Percentiles rank a stretch among this genome's conserved stretches.
These are phyloP conservation scores for Penicillium verhagenii DNA, from an alignment of 495 filamentous ascomycete genomes.

Conservation along the genomic window DNA sequence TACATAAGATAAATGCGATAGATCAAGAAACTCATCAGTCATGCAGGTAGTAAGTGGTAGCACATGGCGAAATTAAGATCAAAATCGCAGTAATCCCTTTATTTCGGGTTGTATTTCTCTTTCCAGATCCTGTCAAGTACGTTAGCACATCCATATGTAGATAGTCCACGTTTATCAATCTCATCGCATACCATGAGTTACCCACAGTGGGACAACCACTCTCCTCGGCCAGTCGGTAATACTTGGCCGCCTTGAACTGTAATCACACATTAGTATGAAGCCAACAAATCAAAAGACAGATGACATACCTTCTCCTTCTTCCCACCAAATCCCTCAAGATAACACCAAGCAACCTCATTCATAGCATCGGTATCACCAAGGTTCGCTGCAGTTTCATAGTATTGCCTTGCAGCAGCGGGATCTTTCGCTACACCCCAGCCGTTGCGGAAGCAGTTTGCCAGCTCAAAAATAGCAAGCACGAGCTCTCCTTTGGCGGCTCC, in stretches of 20 bases:
- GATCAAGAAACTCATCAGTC: background rate
- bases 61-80: background rate
- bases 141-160: slow-evolving; percentile 23
- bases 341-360: slow-evolving; percentile 97
- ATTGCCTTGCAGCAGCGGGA: slow-evolving; percentile 82
- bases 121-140: slow-evolving; percentile 83
- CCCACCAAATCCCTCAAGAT: slow-evolving; percentile 88
- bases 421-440: slow-evolving; percentile 94
- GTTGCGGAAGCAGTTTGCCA: slow-evolving; percentile 91
- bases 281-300: background rate
- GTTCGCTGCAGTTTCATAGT: slow-evolving; percentile 96
- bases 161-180: no score
- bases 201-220: slow-evolving; percentile 87
- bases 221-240: slow-evolving; percentile 88
- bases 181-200: slow-evolving; percentile 84
- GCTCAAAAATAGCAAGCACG: slow-evolving; percentile 93
- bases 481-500: slow-evolving; percentile 95
- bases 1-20: background rate
- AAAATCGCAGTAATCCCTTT: background rate
- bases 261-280: slow-evolving; percentile 16
- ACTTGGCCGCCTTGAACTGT: slow-evolving; percentile 84
- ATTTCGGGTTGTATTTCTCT: slow-evolving; percentile 80
- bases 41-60: background rate
- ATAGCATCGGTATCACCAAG: slow-evolving; percentile 95
- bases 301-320: slow-evolving; percentile 93